Evolutionary conservation across 1,284 basidiomycete genomes (phyloP), one percentile per base, ranked within the genome.

Genomic region (Austropuccinia psidii): DNA sequence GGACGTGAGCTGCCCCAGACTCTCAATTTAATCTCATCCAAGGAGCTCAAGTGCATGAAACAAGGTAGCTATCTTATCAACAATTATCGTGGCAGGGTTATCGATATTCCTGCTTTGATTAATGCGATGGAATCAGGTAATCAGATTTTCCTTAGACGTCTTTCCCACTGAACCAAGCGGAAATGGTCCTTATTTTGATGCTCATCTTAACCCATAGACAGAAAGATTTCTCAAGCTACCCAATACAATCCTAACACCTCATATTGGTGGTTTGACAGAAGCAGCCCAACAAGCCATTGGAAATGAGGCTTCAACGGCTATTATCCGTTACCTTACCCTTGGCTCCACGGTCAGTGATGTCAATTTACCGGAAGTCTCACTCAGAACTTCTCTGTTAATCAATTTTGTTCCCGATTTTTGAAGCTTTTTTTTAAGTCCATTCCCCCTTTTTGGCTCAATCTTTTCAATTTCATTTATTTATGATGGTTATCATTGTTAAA

Each of bases 301-400:
- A 37, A 89, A 91, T 76, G 96, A 99, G 82, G 96, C 98, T 52
- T 88, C 91, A 15, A 85, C 86, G 50, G 88, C 93, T 2, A 83
- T 98, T 66, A 85, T 86, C 41, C 89, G 93, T 75, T 99, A 97
- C 83, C 88, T 98, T 80, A 91, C 89, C 83, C 93, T 89, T 80
- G 96, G 96, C 70, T 89, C 91, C 21, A 90, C 91, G 6, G 78
- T 93, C 67, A 93, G 93, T 58, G 88, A 93, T 0, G 95, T 98
- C 85, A 98, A 98, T 85, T 98, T 99, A 87, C 95, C 95, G 75
- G 96, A 98, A 83, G 95, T 99, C 78, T 91, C 95, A 83, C 85
- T 99, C 49, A 90, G 95, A 75, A 87, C 91, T 64, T 95, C 97
- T 79, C 88, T 91, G n/a, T n/a, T n/a, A n/a, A n/a, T n/a, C n/a